Base-by-base conservation (phyloP, 768 basidiomycete genomes). In the Auricularia heimuer region DNA sequence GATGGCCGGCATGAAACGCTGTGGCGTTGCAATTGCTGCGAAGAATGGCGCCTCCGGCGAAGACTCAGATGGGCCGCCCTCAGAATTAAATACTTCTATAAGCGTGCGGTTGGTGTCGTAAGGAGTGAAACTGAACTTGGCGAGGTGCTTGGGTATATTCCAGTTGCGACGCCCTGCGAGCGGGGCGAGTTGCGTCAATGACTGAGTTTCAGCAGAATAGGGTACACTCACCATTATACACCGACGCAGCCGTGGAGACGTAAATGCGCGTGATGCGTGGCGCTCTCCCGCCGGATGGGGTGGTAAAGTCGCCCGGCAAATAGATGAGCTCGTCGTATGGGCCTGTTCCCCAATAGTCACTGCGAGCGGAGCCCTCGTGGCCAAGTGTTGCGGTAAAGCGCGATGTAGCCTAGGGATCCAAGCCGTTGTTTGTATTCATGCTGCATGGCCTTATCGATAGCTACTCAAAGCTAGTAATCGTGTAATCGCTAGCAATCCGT, bases 271-370 rank as follows among this genome's bases (percentile, higher is more conserved):
- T 66, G 8, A 66, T 21, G 11, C 65, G 60, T 8, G 56, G 34
- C 21, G 45, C 35, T 2, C 24, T 8, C 12, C 51, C 63, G 29
- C 65, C 67, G 18, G 29, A 42, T 14, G 67, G 67, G 11, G 47
- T 56, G 21, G 44, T 54, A 45, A 67, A 67, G 12, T 36, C 29
- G 24, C 67, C 67, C 6, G 67, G 67, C 3, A 66, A 21, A 39
- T 66, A 66, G 18, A 66, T 29, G 7, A 67, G 58, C 54, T 67
- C 67, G 63, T 67, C 67, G 54, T 67, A 66, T 33, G 65, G 65
- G 14, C 65, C 65, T 66, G 33, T 18, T 8, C 16, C 1, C n/a
- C 29, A 29, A 29, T 29, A 29, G 29, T 29, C 24, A 29, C 24
- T 29, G 24, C 24, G 24, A 29, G 24, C 24, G 24, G 24, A 29